Conservation (phyloP, 257 asterid genomes). For the Agastache rugosa region DNA sequence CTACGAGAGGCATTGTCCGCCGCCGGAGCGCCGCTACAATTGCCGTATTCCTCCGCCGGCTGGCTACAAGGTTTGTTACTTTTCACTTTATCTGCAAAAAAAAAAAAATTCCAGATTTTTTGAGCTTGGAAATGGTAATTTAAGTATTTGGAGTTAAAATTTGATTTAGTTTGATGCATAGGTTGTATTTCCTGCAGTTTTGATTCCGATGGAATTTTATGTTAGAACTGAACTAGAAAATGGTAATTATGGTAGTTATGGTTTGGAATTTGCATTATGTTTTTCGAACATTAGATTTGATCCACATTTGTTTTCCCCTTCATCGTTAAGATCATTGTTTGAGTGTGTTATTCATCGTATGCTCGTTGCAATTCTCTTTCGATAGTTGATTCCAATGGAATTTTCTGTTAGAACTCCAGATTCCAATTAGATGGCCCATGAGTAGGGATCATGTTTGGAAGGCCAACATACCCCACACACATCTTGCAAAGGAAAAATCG, state of each 20-base stretch:
- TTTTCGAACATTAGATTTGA: constrained; percentile 12
- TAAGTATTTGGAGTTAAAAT: neutral
- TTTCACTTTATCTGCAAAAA: neutral
- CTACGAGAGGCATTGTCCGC: constrained; percentile 95
- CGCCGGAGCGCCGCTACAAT: constrained; percentile 76
- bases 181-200: too few species aligned
- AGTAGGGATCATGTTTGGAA: constrained; percentile 97
- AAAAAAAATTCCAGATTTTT: too few species aligned
- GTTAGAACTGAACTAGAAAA: neutral
- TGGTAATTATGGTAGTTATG: neutral
- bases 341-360: neutral
- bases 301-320: neutral
- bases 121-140: neutral
- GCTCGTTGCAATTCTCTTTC: constrained; percentile 26
- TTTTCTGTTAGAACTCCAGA: constrained; percentile 83
- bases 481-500: constrained; percentile 89
- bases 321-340: neutral
- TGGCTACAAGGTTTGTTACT: constrained; percentile 83
- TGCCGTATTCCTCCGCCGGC: constrained; percentile 91
- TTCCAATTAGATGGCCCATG: constrained; percentile 90
- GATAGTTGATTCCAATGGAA: constrained; percentile 60
- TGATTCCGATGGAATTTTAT: neutral
- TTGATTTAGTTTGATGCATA: neutral
- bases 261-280: constrained; percentile 11
- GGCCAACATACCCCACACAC: constrained; percentile 92